A percentile compares a stretch with the other conserved stretches of the same genome.
Conservation (phyloP, 306 rosid genomes). For the Carpinus fangiana region DNA sequence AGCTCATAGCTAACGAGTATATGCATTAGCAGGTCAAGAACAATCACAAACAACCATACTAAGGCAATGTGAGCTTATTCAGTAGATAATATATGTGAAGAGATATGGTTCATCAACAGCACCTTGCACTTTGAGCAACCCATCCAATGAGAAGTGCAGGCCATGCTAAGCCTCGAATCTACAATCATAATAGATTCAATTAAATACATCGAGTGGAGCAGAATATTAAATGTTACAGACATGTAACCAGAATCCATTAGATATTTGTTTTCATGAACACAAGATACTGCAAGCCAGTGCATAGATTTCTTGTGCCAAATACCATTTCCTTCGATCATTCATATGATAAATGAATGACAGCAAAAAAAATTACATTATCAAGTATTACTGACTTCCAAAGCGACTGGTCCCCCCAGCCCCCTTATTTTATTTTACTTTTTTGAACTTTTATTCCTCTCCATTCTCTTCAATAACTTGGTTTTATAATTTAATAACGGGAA, state of each 20-base stretch:
- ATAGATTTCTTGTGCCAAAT: not conserved
- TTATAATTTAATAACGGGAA: not conserved
- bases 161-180: constrained; percentile 75
- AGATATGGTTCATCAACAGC: constrained; percentile 14
- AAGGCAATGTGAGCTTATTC: not conserved
- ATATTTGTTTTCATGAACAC: not conserved
- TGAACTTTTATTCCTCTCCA: not conserved
- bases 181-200: constrained; percentile 16
- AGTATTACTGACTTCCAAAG: too few species aligned
- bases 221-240: not conserved
- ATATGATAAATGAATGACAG: not conserved
- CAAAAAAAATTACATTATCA: too few species aligned
- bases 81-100: not conserved
- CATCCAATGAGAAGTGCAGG: constrained; percentile 70
- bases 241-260: not conserved
- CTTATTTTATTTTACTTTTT: not conserved
- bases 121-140: constrained; percentile 79
- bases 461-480: not conserved
- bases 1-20: not conserved
- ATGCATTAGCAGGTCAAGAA: not conserved
- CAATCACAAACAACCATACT: not conserved
- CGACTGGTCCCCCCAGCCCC: too few species aligned
- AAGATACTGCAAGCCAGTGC: not conserved
- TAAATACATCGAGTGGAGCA: constrained; percentile 20
- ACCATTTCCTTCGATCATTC: not conserved